Evolutionary conservation across 2,329 filamentous ascomycete genomes (phyloP), one percentile per base, ranked within the genome.

Genomic region (Nemania diffusa): DNA sequence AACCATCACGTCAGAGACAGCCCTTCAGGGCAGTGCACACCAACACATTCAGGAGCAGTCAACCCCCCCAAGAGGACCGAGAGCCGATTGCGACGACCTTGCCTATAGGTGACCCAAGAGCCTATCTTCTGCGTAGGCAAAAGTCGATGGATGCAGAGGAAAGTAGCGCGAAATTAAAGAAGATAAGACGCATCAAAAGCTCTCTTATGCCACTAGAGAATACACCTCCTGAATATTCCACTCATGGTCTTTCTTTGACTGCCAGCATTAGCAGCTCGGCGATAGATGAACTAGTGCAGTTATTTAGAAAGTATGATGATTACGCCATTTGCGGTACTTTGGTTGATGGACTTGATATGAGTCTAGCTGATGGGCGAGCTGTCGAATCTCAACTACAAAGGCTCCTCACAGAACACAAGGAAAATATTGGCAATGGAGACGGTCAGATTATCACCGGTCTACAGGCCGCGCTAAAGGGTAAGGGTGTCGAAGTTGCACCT

Each of bases 81-180:
- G 72, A 74, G 27, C 75, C 75, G 34, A 73, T 75, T 59, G 67
- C 62, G 50, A 78, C 77, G 1, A 72, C 71, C 3, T 55, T 78
- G 9, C 68, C 72, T 13, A 60, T 55, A 29, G 72, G 67, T 29
- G 77, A 78, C 48, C 76, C 77, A 26, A 72, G 77, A 57, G 75
- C 76, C 24, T 78, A 78, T 57, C 73, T 78, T 24, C 58, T 78
- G 22, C 75, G 77, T 9, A 71, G 75, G 51, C 77, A 78, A 60
- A 78, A 77, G 56, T 78, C 76, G 0, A 69, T 74, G 40, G 71
- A 70, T 42, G 68, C 69, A 37, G 70, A 68, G 22, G 69, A 65
- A 32, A 62, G n/a, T 9, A 46, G 29, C 9, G 29, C 59, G 17
- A 70, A 62, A 20, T 67, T 64, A 27, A 73, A 32, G 64, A 77